Percentiles rank a stretch among this genome's conserved stretches.
Conservation (phyloP, 352 stramenopile species). For the Globisporangium echinulatum region DNA sequence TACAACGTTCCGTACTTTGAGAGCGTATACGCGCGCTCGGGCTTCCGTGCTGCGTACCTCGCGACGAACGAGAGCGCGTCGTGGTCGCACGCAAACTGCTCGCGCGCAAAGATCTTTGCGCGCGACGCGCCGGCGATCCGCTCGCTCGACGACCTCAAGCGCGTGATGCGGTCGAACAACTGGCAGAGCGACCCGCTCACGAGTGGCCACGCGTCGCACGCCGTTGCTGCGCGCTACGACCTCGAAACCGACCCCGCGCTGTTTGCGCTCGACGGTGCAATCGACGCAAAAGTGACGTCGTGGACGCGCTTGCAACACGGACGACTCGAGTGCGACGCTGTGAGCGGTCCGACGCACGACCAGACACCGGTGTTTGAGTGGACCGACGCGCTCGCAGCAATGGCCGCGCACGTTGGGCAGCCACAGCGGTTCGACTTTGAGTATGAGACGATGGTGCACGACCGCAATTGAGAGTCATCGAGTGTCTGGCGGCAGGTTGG, state of each 20-base stretch:
- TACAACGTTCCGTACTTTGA: conserved; percentile 84
- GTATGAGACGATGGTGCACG: conserved; percentile 34
- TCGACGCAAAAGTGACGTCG: conserved; percentile 74
- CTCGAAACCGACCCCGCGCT: conserved; percentile 31
- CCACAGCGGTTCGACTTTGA: conserved; percentile 33
- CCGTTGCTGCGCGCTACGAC: conserved; percentile 65
- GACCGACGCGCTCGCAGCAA: conserved; percentile 21
- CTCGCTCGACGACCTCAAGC: conserved; percentile 48
- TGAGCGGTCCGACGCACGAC: conserved; percentile 51
- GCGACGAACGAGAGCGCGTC: conserved; percentile 26
- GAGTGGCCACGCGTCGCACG: conserved; percentile 32
- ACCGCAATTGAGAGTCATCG: background rate
- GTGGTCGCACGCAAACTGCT: conserved; percentile 37
- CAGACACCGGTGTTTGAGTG: conserved; percentile 61
- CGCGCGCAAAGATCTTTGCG: conserved; percentile 50
- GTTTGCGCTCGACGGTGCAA: conserved; percentile 42
- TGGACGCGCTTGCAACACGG: conserved; percentile 15
- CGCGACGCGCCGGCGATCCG: conserved; percentile 38
- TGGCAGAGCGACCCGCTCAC: conserved; percentile 49
- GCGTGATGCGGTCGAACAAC: conserved; percentile 62
- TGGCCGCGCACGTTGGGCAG: conserved; percentile 26
- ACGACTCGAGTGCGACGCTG: conserved; percentile 39
- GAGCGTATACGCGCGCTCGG: conserved; percentile 46
- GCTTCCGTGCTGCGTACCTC: conserved; percentile 35
- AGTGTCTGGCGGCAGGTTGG: no score